These are phyloP conservation scores for Teratosphaeria nubilosa DNA, from an alignment of 2,329 filamentous ascomycete species.

Conservation along the genomic window DNA sequence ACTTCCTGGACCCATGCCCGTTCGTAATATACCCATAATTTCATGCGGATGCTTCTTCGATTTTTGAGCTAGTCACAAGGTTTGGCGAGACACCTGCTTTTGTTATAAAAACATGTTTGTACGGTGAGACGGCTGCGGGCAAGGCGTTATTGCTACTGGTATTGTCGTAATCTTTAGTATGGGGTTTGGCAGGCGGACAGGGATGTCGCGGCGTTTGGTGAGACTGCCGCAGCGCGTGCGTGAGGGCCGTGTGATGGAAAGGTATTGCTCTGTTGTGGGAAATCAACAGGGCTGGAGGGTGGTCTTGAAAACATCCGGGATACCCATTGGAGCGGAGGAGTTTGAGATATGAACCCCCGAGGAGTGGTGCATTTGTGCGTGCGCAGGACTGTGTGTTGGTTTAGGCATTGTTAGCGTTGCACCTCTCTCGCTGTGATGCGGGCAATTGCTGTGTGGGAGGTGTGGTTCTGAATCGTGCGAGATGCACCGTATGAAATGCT, in stretches of 20 bases:
- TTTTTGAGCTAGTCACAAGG: not conserved
- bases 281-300: not conserved
- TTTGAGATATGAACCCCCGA: not conserved
- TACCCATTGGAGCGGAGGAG: not conserved
- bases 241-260: not conserved
- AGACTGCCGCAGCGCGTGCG: not conserved
- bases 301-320: not conserved
- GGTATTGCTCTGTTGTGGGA: not conserved
- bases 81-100: not conserved
- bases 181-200: not conserved
- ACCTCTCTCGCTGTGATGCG: not conserved
- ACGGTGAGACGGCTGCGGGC: not conserved
- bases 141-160: not conserved
- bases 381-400: not conserved
- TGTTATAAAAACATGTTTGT: not conserved
- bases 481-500: not conserved
- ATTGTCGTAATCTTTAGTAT: not conserved
- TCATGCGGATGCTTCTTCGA: not conserved
- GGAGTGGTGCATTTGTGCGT: not conserved
- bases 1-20: not conserved
- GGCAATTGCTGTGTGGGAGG: not conserved
- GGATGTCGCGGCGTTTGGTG: not conserved
- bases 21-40: slow-evolving; percentile 1
- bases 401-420: not conserved
- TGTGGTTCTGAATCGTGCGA: not conserved